Conservation (phyloP, 805 yeast species). For the Spathaspora passalidarum region DNA sequence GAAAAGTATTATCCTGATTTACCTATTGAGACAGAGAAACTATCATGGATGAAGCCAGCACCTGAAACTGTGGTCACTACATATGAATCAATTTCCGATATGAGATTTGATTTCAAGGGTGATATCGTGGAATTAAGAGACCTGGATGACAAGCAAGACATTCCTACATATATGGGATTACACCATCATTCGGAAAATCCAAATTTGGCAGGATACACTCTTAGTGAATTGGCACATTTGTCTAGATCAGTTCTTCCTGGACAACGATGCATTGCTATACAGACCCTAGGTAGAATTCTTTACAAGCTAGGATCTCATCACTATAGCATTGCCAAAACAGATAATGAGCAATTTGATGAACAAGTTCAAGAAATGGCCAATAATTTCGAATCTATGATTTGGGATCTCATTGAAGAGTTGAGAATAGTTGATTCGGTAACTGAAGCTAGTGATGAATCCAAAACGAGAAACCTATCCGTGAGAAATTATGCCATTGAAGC, state of each 20-base stretch:
- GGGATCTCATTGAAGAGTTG: conserved; percentile 68
- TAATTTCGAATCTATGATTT: conserved; percentile 53
- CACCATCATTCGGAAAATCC: conserved; percentile 93
- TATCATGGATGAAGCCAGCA: conserved; percentile 87
- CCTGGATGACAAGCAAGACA: conserved; percentile 15
- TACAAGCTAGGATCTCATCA: conserved; percentile 72
- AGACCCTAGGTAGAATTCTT: conserved; percentile 81
- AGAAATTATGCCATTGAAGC: conserved; percentile 86
- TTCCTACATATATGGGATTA: conserved; percentile 64
- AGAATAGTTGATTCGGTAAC: conserved; percentile 63
- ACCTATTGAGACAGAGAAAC: conserved; percentile 74
- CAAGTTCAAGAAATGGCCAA: conserved; percentile 18
- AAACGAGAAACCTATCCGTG: conserved; percentile 66
- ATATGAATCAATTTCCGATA: conserved; percentile 56
- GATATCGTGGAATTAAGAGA: conserved; percentile 53
- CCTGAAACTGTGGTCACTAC: conserved; percentile 39
- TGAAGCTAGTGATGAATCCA: conserved; percentile 64
- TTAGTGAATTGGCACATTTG: conserved; percentile 76
- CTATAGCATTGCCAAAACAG: conserved; percentile 48
- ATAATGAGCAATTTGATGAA: conserved; percentile 34
- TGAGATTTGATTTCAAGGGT: conserved; percentile 89
- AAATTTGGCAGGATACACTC: conserved; percentile 86
- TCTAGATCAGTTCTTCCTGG: conserved; percentile 77
- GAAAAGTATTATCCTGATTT: conserved; percentile 86
- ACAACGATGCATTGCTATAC: conserved; percentile 84